Percentiles rank a stretch among this genome's conserved stretches.
phyloP scores from a whole-genome alignment of 352 stramenopile genomes.

The Achlya hypogyna region DNA sequence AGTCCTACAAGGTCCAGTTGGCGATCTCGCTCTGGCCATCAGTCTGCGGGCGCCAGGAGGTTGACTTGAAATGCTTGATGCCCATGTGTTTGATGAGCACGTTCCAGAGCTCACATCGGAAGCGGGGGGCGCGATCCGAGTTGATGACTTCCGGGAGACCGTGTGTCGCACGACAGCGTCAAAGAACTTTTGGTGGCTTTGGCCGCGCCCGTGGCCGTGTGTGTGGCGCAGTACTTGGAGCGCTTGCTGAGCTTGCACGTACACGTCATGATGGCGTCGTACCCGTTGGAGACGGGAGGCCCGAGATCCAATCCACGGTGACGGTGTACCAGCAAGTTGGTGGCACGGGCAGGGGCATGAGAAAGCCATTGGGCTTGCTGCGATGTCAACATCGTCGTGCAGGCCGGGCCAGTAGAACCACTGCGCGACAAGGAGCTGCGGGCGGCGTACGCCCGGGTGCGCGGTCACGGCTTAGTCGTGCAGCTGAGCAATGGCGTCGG shows the following conservation, averaged over 20 bases:
- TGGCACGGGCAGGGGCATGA: constrained; percentile 17
- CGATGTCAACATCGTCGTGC: constrained; percentile 9
- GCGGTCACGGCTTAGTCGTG: constrained; percentile 15
- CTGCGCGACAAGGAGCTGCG: constrained; percentile 18
- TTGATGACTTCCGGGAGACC: constrained; percentile 19
- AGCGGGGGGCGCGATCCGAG: constrained; percentile 3
- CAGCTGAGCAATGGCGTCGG: background rate
- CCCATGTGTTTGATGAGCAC: constrained; percentile 17
- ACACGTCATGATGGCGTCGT: constrained; percentile 21
- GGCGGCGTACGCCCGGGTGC: constrained; percentile 15
- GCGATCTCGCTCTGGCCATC: constrained; percentile 12
- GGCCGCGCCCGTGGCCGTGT: constrained; percentile 19
- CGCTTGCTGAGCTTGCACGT: constrained; percentile 16
- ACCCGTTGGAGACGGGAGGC: constrained; percentile 8
- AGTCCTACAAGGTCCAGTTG: constrained; percentile 1
- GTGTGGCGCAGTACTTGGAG: constrained; percentile 22
- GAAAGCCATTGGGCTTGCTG: constrained; percentile 3
- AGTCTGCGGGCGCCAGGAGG: constrained; percentile 15
- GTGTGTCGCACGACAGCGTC: constrained; percentile 24
- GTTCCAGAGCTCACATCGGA: constrained; percentile 20
- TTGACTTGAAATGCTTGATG: constrained; percentile 13
- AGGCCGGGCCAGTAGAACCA: constrained; percentile 19
- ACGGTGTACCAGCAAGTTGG: constrained; percentile 21
- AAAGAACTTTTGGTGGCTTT: constrained; percentile 22
- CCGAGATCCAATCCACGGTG: constrained; percentile 23